Base-by-base conservation (phyloP, 2,329 filamentous ascomycete species). In the Hypoxylon sp. region DNA sequence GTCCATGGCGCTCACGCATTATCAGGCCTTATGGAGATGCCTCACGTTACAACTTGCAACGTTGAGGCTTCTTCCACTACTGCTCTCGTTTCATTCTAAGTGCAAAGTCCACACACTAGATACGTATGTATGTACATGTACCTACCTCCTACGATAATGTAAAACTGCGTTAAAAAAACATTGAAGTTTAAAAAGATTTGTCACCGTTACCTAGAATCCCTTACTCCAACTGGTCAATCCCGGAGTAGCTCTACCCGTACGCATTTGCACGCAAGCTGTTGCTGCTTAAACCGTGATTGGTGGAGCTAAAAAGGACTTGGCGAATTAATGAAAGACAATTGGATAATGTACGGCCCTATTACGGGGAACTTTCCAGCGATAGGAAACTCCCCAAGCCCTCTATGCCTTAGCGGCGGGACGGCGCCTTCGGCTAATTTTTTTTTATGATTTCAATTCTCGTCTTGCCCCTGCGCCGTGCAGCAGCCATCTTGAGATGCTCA, bases 401-500 rank as follows among this genome's bases (percentile, higher is more conserved):
- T n/a, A n/a, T n/a, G n/a, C 32, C 26, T 44, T 41, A 49, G 54
- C 36, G 50, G 46, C 36, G 16, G n/a, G 41, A 50, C 51, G 35
- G 51, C 36, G 51, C 37, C 27, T 32, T 57, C 42, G 35, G 43
- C 34, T 51, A 50, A 45, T 27, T 23, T 38, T 51, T 37, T 40
- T 27, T 47, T 25, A 13, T 42, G 23, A 20, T 42, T 37, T 45
- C 50, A 54, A 41, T 42, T 44, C 43, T 48, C 26, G 36, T 27
- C 35, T 37, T 35, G 17, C 45, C 51, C 56, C 55, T 56, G 47
- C 48, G 31, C 56, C 42, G 17, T 37, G 52, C 51, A 49, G 45
- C 48, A 51, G 29, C 49, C 45, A 51, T 49, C 30, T 20, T 31
- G 17, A 44, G 17, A 44, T 23, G 19, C 17, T 29, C 31, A 42